Conservation (phyloP, 371 early-diverging fungal genomes). For the Catenaria anguillulae region DNA sequence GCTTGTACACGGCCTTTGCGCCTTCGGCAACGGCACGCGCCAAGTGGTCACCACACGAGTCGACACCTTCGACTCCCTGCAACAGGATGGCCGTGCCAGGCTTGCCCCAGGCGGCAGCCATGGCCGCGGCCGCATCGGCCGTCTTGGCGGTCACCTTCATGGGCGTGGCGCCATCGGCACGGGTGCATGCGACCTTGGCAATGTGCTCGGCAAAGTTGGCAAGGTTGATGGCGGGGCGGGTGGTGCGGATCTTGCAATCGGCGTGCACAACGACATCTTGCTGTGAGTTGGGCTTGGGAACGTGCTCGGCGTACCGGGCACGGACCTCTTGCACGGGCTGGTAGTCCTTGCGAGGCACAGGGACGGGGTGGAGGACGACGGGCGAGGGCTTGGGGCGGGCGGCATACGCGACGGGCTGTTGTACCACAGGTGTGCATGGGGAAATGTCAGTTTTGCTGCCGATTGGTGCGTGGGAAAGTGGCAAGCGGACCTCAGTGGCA, state of each 20-base stretch:
- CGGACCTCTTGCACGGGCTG: background rate
- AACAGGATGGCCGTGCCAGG: background rate
- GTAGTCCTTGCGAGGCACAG: background rate
- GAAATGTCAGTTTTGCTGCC: background rate
- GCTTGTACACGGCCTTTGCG: background rate
- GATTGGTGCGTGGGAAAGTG: too few relatives aligned
- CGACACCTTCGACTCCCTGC: background rate
- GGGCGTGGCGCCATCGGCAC: background rate
- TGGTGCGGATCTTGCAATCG: background rate
- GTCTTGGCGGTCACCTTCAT: background rate
- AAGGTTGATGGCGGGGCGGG: constrained; percentile 1
- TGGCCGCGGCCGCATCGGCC: background rate
- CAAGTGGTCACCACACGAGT: background rate
- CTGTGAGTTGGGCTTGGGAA: background rate
- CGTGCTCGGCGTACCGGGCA: background rate
- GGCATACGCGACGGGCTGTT: background rate
- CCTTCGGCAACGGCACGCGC: background rate
- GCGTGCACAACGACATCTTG: background rate
- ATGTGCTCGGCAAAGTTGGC: background rate
- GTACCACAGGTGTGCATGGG: background rate
- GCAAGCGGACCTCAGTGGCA: too few relatives aligned
- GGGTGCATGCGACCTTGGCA: background rate
- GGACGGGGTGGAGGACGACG: background rate
- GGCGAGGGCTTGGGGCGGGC: background rate
- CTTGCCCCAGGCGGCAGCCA: background rate